Evolutionary conservation across 1,139 yeast species (phyloP).

Genomic region (Scheffersomyces titani): DNA sequence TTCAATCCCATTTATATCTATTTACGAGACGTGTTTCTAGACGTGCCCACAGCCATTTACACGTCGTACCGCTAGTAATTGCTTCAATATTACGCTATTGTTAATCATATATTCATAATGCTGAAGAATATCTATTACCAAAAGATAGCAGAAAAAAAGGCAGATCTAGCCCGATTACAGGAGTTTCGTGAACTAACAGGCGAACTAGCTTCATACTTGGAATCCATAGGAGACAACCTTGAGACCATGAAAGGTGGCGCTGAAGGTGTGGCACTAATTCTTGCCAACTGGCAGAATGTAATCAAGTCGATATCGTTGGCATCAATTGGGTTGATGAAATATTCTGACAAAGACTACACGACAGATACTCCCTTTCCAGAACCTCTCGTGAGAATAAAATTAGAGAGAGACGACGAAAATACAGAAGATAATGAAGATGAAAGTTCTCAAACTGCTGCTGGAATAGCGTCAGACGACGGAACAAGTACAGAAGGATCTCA

Average conservation of each 20-base stretch:
- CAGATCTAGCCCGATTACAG: constrained; percentile 52
- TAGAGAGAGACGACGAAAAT: constrained; percentile 37
- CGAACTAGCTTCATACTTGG: constrained; percentile 48
- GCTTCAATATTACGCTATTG: neutral
- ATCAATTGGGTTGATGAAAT: constrained; percentile 55
- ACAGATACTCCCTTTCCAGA: constrained; percentile 41
- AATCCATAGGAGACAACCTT: constrained; percentile 48
- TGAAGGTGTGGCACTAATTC: constrained; percentile 53
- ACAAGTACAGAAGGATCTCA: neutral
- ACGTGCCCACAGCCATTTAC: neutral
- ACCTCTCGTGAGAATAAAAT: constrained; percentile 65
- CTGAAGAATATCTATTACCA: constrained; percentile 22
- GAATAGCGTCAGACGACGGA: constrained; percentile 12
- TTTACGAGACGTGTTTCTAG: neutral
- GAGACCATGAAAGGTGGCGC: constrained; percentile 59
- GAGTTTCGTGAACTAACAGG: constrained; percentile 53
- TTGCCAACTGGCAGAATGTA: constrained; percentile 73
- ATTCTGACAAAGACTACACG: constrained; percentile 49
- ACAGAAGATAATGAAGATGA: constrained; percentile 15
- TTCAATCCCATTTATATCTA: neutral
- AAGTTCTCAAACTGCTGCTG: constrained; percentile 7
- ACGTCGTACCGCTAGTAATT: neutral
- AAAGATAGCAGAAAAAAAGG: constrained; percentile 46
- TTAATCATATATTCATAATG: constrained; percentile 5
- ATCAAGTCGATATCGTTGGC: constrained; percentile 68